Evolutionary conservation across 1,139 yeast species (phyloP).

Genomic region (Blastobotrys aristatus): DNA sequence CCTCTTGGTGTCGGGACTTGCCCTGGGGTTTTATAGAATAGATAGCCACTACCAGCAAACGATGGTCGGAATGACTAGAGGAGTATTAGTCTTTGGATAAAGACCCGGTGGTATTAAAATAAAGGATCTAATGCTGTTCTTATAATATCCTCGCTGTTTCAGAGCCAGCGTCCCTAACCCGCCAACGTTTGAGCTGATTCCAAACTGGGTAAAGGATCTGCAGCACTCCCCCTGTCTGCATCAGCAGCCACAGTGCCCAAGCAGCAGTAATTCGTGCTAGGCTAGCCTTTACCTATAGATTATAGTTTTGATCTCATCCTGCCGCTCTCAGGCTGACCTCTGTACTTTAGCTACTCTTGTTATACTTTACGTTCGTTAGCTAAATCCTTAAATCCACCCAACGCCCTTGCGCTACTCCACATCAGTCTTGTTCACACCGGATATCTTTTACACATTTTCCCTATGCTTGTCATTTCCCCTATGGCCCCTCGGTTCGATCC

Average conservation of each 20-base stretch:
- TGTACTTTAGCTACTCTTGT: slow-evolving; percentile 71
- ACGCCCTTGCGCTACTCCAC: no score
- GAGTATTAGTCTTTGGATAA: slow-evolving; percentile 50
- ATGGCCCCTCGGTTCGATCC: no score
- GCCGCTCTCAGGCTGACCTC: slow-evolving; percentile 73
- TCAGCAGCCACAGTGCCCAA: slow-evolving; percentile 80
- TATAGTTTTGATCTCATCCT: slow-evolving; percentile 64
- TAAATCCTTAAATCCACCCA: no score
- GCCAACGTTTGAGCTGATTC: no score
- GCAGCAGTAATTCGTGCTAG: slow-evolving; percentile 84
- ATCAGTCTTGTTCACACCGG: no score
- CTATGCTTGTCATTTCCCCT: no score
- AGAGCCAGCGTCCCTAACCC: no score
- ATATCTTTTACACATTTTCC: no score
- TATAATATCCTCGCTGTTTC: slow-evolving; percentile 42
- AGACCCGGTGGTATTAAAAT: slow-evolving; percentile 57
- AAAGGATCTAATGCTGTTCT: slow-evolving; percentile 28
- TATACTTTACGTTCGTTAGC: no score
- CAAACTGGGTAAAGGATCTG: no score
- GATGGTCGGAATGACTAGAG: no score
- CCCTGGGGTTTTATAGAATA: slow-evolving; percentile 51
- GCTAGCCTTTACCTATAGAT: slow-evolving; percentile 83
- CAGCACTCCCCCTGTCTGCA: slow-evolving; percentile 48
- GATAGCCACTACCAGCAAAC: slow-evolving; percentile 31
- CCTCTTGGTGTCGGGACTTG: slow-evolving; percentile 83